These are phyloP conservation scores for Hyparrhenia diplandra DNA, from an alignment of 176 grass and related monocot genomes.

Conservation along the genomic window DNA sequence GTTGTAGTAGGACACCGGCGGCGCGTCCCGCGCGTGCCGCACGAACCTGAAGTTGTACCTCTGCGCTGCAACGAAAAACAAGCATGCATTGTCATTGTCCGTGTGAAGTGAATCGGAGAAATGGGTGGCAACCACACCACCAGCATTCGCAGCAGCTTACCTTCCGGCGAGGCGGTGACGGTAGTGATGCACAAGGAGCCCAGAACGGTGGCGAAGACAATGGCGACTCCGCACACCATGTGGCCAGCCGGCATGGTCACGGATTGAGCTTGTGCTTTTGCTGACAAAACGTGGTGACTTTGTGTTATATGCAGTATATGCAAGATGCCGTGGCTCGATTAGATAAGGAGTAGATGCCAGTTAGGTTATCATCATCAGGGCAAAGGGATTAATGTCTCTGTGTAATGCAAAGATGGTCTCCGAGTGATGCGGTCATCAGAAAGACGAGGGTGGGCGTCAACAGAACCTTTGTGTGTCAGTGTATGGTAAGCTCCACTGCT, in stretches of 20 bases:
- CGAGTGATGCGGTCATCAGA: constrained; percentile 8
- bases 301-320: constrained; percentile 30
- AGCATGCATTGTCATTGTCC: not conserved
- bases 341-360: constrained; percentile 29
- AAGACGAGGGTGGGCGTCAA: not conserved
- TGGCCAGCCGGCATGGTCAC: constrained; percentile 22
- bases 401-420: constrained; percentile 53
- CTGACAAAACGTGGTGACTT: not conserved
- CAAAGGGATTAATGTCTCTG: not conserved
- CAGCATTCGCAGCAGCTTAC: not conserved
- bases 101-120: not conserved
- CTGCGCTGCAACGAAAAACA: not conserved
- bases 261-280: not conserved
- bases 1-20: constrained; percentile 61
- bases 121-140: not conserved
- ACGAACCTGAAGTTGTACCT: constrained; percentile 56
- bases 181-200: not conserved
- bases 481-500: not conserved
- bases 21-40: constrained; percentile 53
- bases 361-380: constrained; percentile 22
- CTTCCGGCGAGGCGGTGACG: constrained; percentile 31
- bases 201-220: not conserved
- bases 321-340: not conserved
- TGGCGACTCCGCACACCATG: not conserved
- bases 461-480: constrained; percentile 30